phyloP scores from a whole-genome alignment of 2,329 filamentous ascomycete species.

The Aureobasidium sp. region DNA sequence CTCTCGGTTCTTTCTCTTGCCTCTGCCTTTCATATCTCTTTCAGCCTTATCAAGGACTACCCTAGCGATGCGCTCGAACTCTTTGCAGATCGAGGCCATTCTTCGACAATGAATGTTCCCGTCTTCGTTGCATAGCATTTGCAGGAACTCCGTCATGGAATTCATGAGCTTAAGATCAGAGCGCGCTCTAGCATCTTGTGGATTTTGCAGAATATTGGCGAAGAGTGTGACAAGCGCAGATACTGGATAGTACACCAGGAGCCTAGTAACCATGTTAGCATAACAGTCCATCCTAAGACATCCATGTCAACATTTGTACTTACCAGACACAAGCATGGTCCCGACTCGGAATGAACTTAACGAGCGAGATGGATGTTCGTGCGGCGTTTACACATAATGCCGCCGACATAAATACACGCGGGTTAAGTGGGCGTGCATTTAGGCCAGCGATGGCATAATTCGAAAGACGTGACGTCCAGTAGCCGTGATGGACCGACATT shows the following conservation, averaged over 20 bases:
- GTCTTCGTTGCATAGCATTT: slow-evolving; percentile 71
- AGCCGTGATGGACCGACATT: slow-evolving; percentile 96
- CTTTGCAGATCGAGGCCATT: slow-evolving; percentile 89
- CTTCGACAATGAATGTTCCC: slow-evolving; percentile 77
- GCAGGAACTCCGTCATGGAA: slow-evolving; percentile 83
- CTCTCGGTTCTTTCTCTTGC: slow-evolving; percentile 74
- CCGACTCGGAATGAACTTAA: slow-evolving; percentile 93
- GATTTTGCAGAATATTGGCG: slow-evolving; percentile 93
- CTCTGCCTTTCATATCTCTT: slow-evolving; percentile 67
- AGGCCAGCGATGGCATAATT: slow-evolving; percentile 93
- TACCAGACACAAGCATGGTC: slow-evolving; percentile 94
- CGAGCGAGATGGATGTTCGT: slow-evolving; percentile 80
- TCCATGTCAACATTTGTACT: slow-evolving; percentile 24
- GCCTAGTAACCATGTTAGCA: slow-evolving; percentile 35
- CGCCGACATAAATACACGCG: slow-evolving; percentile 87
- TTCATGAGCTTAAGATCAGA: slow-evolving; percentile 89
- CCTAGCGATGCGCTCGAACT: slow-evolving; percentile 90
- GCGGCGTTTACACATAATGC: slow-evolving; percentile 88
- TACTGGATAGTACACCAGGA: slow-evolving; percentile 94
- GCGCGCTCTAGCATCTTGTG: slow-evolving; percentile 75
- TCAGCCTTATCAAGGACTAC: slow-evolving; percentile 87
- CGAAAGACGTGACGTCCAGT: slow-evolving; percentile 91
- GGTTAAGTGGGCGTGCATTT: slow-evolving; percentile 84
- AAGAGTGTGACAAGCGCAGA: slow-evolving; percentile 92
- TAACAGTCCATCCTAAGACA: neutral